phyloP scores from a whole-genome alignment of 306 rosid genomes.

The Prunus dulcis region DNA sequence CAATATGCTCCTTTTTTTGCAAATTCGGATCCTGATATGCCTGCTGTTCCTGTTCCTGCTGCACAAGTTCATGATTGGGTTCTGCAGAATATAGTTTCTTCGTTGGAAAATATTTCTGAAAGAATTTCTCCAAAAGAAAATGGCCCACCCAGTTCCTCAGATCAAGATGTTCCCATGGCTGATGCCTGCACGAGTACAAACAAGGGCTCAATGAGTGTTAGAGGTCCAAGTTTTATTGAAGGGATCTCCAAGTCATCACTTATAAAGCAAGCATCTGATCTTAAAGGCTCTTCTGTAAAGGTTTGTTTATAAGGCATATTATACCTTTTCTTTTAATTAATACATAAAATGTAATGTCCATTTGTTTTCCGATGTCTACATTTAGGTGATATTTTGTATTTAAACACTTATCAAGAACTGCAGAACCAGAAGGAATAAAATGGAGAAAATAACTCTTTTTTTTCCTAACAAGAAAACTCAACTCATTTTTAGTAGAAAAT shows the following conservation, averaged over 20 bases:
- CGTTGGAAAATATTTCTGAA: slow-evolving; percentile 82
- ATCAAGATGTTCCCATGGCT: slow-evolving; percentile 93
- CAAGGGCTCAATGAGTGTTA: slow-evolving; percentile 53
- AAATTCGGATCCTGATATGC: slow-evolving; percentile 98
- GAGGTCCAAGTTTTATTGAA: slow-evolving; percentile 86
- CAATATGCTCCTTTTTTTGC: slow-evolving; percentile 94
- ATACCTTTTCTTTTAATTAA: not conserved
- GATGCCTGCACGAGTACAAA: slow-evolving; percentile 69
- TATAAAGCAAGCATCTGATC: slow-evolving; percentile 81
- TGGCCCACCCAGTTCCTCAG: slow-evolving; percentile 67
- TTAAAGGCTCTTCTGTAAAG: slow-evolving; percentile 89
- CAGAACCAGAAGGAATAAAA: not conserved
- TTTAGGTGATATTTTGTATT: not conserved
- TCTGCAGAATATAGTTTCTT: slow-evolving; percentile 68
- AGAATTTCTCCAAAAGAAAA: slow-evolving; percentile 79
- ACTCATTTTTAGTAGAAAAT: not conserved
- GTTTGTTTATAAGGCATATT: slow-evolving; percentile 40
- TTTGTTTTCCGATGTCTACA: not conserved
- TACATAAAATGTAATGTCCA: not conserved
- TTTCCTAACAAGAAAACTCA: not conserved
- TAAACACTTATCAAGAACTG: not conserved
- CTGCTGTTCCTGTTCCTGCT: slow-evolving; percentile 91
- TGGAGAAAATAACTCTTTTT: not conserved
- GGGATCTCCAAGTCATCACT: slow-evolving; percentile 90
- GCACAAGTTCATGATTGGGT: slow-evolving; percentile 91